Base-by-base conservation (phyloP, 2,329 filamentous ascomycete species). In the Endocalyx cinctus region DNA sequence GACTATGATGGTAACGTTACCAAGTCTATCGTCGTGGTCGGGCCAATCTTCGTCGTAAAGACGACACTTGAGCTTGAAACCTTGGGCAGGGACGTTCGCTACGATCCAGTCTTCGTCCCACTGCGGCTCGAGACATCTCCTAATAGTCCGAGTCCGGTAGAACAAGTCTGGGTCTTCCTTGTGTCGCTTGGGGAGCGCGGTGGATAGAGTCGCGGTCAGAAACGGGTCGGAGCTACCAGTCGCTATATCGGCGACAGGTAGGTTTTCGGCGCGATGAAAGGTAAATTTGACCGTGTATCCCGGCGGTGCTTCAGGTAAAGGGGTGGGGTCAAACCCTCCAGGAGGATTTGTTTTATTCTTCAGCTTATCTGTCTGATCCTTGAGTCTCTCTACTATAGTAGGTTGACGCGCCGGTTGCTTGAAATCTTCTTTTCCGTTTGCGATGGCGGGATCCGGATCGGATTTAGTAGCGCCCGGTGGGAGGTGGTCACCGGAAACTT, bases 61-160 rank as follows among this genome's bases (percentile, higher is more conserved):
- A 33, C 86, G 76, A 41, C 86, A 87, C 57, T 95, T 95, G 47
- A 97, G 71, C 36, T 72, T 74, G 63, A 95, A 94, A 4, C 89
- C 89, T 0, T 74, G 77, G 0, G 80, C 67, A 0, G 90, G 89
- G 2, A 96, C 74, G 47, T 95, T 94, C 40, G 86, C 87, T 16
- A 97, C 82, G 15, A 87, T 72, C 90, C 90, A 97, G 39, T 87
- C 75, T 23, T 82, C 77, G 29, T 94, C 73, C 90, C 90, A 97
- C 29, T 67, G 69, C 0, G 90, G 89, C 48, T 89, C 75, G 2
- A 78, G 82, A 25, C 74, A 81, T 45, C 73, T 76, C 37, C 84
- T 77, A 20, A 89, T 62, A 0, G 90, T 96, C 1, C 72, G 77
- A 0, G 87, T 94, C 28, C 90, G 79, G 54, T 85, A 76, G 15